phyloP scores from a whole-genome alignment of 805 yeast species.

The Tetrapisispora taiwanensis region DNA sequence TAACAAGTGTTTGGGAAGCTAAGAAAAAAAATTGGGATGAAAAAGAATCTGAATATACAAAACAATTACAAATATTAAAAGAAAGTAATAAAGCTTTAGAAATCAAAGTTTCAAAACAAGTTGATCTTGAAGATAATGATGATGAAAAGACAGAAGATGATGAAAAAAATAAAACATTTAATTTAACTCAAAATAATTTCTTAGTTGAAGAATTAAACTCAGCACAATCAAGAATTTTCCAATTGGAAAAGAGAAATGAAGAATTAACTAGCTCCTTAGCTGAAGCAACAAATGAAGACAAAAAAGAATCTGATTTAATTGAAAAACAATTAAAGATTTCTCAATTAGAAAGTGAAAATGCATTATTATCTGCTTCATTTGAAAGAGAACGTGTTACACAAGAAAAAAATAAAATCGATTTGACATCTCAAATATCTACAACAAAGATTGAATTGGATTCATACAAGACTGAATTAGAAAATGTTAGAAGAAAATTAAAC shows the following conservation, averaged over 20 bases:
- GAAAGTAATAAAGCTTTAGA: slow-evolving; percentile 54
- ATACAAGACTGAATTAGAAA: slow-evolving; percentile 40
- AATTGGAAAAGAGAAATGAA: slow-evolving; percentile 70
- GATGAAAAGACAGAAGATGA: slow-evolving; percentile 17
- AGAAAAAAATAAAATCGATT: slow-evolving; percentile 10
- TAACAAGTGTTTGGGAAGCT: slow-evolving; percentile 59
- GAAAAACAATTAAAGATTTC: slow-evolving; percentile 34
- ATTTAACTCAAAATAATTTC: slow-evolving; percentile 44
- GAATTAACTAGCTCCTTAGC: slow-evolving; percentile 59
- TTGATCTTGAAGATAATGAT: slow-evolving; percentile 32
- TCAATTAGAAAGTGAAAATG: slow-evolving; percentile 52
- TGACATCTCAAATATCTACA: slow-evolving; percentile 30
- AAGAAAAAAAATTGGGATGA: slow-evolving; percentile 59
- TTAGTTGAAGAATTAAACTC: slow-evolving; percentile 67
- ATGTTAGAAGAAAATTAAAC: slow-evolving; percentile 40
- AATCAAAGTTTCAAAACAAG: slow-evolving; percentile 54
- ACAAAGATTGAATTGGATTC: slow-evolving; percentile 39
- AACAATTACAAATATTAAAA: slow-evolving; percentile 42
- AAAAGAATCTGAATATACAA: slow-evolving; percentile 42
- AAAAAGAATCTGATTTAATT: slow-evolving; percentile 33
- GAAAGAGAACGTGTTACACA: slow-evolving; percentile 21
- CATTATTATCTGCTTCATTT: slow-evolving; percentile 28
- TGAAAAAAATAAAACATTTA: slow-evolving; percentile 6
- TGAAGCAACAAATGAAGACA: slow-evolving; percentile 38
- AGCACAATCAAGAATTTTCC: slow-evolving; percentile 54